Conservation (phyloP, 805 yeast genomes). For the Saturnispora bothae region DNA sequence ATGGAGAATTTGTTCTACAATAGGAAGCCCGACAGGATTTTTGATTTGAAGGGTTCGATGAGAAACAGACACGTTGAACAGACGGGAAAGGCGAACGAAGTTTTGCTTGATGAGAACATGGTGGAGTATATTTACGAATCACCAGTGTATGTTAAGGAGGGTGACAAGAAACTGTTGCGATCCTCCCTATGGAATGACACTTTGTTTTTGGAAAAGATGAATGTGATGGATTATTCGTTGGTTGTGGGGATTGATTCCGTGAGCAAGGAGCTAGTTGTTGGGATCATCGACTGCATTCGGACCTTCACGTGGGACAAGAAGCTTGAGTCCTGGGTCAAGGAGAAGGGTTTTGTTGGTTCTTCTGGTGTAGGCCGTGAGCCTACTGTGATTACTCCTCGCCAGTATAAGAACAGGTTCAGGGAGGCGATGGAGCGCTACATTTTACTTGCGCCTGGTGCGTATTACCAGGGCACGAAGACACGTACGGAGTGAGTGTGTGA, state of each 20-base stretch:
- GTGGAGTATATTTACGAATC: slow-evolving; percentile 94
- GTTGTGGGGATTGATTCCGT: slow-evolving; percentile 82
- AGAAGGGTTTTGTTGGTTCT: slow-evolving; percentile 72
- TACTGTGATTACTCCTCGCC: slow-evolving; percentile 94
- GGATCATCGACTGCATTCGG: slow-evolving; percentile 87
- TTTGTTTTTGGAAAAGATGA: slow-evolving; percentile 86
- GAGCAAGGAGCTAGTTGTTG: slow-evolving; percentile 68
- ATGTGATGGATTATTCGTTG: slow-evolving; percentile 95
- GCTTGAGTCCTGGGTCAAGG: slow-evolving; percentile 97
- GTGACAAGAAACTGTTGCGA: slow-evolving; percentile 72
- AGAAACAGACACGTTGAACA: slow-evolving; percentile 93
- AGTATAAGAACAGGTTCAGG: slow-evolving; percentile 84
- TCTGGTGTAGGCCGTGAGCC: slow-evolving; percentile 86
- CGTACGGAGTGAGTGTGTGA: no score
- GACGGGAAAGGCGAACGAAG: slow-evolving; percentile 93
- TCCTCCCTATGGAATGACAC: slow-evolving; percentile 96
- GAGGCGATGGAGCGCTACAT: slow-evolving; percentile 97
- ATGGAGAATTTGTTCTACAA: slow-evolving; percentile 94
- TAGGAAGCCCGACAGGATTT: slow-evolving; percentile 69
- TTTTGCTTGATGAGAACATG: slow-evolving; percentile 92
- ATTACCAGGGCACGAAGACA: slow-evolving; percentile 23
- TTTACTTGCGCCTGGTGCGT: slow-evolving; percentile 75
- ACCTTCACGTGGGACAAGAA: slow-evolving; percentile 99
- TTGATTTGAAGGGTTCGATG: slow-evolving; percentile 97
- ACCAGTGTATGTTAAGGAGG: slow-evolving; percentile 88